These are phyloP conservation scores for Nicotiana undulata DNA, from an alignment of 257 asterid species.

Conservation along the genomic window DNA sequence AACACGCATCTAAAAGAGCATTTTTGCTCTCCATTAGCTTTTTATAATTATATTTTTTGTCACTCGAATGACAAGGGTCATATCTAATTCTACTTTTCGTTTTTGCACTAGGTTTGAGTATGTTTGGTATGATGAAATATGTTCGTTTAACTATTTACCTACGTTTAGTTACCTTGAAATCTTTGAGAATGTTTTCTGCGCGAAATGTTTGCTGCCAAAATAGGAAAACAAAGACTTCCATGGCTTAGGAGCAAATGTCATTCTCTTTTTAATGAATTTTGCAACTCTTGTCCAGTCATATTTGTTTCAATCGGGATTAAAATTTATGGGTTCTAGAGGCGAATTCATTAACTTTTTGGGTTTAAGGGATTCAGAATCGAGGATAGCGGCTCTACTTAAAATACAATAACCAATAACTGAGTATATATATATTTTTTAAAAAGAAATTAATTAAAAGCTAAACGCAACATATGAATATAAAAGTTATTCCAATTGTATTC, in stretches of 20 bases:
- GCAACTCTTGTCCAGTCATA: neutral
- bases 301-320: no score
- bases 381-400: no score
- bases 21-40: neutral
- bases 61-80: neutral
- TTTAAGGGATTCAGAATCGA: no score
- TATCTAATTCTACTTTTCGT: no score
- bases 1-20: neutral
- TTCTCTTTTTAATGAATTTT: neutral
- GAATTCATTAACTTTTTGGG: no score
- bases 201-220: neutral
- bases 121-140: neutral
- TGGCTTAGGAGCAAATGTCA: neutral
- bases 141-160: rapidly evolving
- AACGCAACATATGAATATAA: neutral
- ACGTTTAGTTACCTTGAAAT: neutral
- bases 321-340: no score
- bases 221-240: neutral
- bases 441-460: no score
- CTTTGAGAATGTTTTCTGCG: neutral
- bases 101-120: neutral
- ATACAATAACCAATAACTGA: no score
- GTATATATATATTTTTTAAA: no score
- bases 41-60: neutral
- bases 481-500: neutral